phyloP scores from a whole-genome alignment of 352 stramenopile genomes.

The Elongisporangium senticosum region DNA sequence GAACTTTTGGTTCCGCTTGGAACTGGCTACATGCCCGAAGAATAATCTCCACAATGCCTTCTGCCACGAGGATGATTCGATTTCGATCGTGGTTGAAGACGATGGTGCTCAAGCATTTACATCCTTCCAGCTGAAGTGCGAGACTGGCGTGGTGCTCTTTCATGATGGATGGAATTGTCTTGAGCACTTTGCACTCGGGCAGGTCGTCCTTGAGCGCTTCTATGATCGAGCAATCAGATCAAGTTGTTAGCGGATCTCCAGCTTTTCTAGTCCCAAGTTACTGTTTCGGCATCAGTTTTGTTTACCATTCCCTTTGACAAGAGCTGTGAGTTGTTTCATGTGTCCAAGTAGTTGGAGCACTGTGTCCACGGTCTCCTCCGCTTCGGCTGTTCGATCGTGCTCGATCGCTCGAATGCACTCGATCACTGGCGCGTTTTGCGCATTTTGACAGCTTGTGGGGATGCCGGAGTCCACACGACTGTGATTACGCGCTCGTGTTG shows the following conservation, averaged over 20 bases:
- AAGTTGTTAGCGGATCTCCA: constrained; percentile 8
- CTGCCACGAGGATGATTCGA: constrained; percentile 58
- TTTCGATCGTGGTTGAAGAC: constrained; percentile 80
- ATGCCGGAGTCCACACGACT: neutral
- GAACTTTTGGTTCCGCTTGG: constrained; percentile 44
- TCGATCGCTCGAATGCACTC: neutral
- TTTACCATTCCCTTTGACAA: constrained; percentile 44
- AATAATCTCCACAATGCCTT: constrained; percentile 49
- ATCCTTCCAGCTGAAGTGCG: constrained; percentile 71
- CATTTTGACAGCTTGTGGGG: neutral
- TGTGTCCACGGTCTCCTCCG: neutral
- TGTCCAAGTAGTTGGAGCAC: constrained; percentile 26
- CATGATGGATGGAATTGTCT: constrained; percentile 60
- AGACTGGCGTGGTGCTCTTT: constrained; percentile 36
- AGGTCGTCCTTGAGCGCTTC: constrained; percentile 73
- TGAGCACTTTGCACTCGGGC: constrained; percentile 54
- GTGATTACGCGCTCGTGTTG: constrained; percentile 1
- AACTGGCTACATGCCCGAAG: constrained; percentile 65
- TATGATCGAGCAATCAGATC: constrained; percentile 9
- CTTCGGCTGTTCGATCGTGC: neutral
- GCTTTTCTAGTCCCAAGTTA: neutral
- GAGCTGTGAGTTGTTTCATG: constrained; percentile 40
- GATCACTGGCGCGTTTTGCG: neutral
- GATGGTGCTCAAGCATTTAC: constrained; percentile 67
- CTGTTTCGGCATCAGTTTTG: neutral